Evolutionary conservation across 768 basidiomycete species (phyloP).

Genomic region (Pseudohyphozyma bogoriensis): DNA sequence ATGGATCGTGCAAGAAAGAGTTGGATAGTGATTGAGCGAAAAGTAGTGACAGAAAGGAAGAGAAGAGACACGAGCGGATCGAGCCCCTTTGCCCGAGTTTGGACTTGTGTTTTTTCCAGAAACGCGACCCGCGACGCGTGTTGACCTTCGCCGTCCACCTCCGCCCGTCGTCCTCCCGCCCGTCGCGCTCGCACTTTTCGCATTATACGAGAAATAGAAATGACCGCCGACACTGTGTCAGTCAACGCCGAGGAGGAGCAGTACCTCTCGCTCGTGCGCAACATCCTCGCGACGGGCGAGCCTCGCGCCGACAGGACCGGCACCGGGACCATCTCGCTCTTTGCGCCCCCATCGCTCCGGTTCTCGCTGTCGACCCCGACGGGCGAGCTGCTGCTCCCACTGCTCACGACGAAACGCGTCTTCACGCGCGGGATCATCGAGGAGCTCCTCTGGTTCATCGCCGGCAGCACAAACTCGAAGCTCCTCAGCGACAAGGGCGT

Average conservation of each 20-base stretch:
- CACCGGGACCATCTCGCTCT: conserved; percentile 82
- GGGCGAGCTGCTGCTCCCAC: conserved; percentile 62
- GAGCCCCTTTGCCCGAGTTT: too few relatives aligned
- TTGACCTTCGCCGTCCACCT: too few relatives aligned
- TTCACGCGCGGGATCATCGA: conserved; percentile 84
- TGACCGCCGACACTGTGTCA: too few relatives aligned
- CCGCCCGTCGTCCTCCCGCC: too few relatives aligned
- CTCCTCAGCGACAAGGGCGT: conserved; percentile 68
- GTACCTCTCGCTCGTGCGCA: conserved; percentile 71
- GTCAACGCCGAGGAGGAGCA: conserved; percentile 85
- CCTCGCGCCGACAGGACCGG: conserved; percentile 81
- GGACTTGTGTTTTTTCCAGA: too few relatives aligned
- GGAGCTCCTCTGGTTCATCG: conserved; percentile 89
- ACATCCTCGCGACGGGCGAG: conserved; percentile 66
- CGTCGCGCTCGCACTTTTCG: too few relatives aligned
- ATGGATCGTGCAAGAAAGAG: too few relatives aligned
- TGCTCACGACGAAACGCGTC: conserved; percentile 90
- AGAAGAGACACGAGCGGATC: too few relatives aligned
- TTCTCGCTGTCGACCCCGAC: conserved; percentile 55
- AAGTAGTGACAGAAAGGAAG: too few relatives aligned
- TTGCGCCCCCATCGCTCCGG: conserved; percentile 79
- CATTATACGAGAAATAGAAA: too few relatives aligned
- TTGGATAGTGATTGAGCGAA: too few relatives aligned
- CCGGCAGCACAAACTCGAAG: conserved; percentile 70
- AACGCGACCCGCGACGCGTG: too few relatives aligned